A percentile compares a stretch with the other conserved stretches of the same genome.
Conservation (phyloP, 805 yeast species). For the Saccharomycopsis sp. region DNA sequence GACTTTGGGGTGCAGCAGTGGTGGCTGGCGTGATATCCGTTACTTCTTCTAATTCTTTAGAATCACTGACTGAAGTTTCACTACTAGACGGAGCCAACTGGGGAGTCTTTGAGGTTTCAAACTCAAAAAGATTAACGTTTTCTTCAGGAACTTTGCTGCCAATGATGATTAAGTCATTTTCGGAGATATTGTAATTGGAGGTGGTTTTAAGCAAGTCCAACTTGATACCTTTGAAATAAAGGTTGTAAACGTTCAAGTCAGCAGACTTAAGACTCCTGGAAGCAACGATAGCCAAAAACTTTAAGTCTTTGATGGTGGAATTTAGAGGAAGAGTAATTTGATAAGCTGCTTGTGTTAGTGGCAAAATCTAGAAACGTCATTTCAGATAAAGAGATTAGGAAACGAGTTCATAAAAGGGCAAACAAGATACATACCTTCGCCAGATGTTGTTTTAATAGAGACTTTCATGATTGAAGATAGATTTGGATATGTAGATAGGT, state of each 20-base stretch:
- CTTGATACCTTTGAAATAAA: conserved; percentile 14
- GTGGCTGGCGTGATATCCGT: neutral
- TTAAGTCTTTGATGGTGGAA: conserved; percentile 42
- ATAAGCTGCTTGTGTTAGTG: conserved; percentile 21
- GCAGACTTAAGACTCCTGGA: conserved; percentile 21
- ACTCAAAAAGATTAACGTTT: neutral
- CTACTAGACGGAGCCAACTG: neutral
- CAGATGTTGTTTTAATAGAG: conserved; percentile 37
- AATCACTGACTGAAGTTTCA: neutral
- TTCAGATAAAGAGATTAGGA: no score
- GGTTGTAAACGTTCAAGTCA: conserved; percentile 8
- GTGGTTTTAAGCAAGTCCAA: conserved; percentile 14
- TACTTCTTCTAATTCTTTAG: neutral
- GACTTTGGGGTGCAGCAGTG: no score
- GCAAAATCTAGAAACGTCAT: neutral
- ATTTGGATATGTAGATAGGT: neutral
- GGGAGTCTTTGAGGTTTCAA: neutral
- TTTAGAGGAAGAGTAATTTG: conserved; percentile 40
- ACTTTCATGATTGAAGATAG: conserved; percentile 43
- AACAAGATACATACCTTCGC: conserved; percentile 20
- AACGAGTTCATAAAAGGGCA: no score
- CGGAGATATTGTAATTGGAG: conserved; percentile 10
- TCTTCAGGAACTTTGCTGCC: conserved; percentile 15
- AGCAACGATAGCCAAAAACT: conserved; percentile 35
- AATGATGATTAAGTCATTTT: conserved; percentile 11